Percentiles rank a stretch among this genome's conserved stretches.
Conservation (phyloP, 1,284 basidiomycete species). For the Pseudozyma flocculosa region DNA sequence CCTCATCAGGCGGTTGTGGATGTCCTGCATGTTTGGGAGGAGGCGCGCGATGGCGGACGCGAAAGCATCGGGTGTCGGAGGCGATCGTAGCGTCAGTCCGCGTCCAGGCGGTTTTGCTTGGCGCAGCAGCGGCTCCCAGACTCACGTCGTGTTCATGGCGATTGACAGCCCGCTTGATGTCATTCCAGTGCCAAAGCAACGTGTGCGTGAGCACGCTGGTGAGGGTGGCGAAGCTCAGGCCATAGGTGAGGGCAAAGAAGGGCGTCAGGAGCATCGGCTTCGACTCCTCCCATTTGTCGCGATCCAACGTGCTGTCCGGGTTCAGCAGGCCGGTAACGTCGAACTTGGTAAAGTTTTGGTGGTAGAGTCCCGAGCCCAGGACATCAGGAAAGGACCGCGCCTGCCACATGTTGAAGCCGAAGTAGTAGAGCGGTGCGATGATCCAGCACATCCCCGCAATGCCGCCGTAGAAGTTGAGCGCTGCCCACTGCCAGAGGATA, state of each 20-base stretch:
- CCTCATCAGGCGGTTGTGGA: constrained; percentile 56
- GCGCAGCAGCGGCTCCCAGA: too few species aligned
- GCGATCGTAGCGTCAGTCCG: too few species aligned
- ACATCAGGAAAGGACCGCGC: constrained; percentile 56
- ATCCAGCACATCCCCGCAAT: constrained; percentile 61
- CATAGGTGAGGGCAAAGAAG: constrained; percentile 60
- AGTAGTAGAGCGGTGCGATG: constrained; percentile 60
- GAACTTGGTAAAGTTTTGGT: constrained; percentile 39
- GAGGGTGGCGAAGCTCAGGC: constrained; percentile 61
- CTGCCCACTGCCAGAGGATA: constrained; percentile 60
- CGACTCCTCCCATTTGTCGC: constrained; percentile 57
- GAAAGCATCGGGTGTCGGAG: too few species aligned
- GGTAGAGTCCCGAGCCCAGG: constrained; percentile 60
- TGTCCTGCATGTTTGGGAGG: constrained; percentile 42
- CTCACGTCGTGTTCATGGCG: constrained; percentile 49
- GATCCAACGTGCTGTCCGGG: constrained; percentile 60
- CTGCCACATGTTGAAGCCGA: constrained; percentile 60
- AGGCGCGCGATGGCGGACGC: not conserved
- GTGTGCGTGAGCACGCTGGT: constrained; percentile 62
- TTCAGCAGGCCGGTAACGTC: constrained; percentile 43
- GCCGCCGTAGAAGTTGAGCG: constrained; percentile 57
- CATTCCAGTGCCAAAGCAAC: constrained; percentile 62
- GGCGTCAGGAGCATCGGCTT: constrained; percentile 62
- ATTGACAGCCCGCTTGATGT: constrained; percentile 60
- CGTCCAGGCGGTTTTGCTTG: too few species aligned